Base-by-base conservation (phyloP, 345 rosid genomes). In the Euphorbia pulcherrima region DNA sequence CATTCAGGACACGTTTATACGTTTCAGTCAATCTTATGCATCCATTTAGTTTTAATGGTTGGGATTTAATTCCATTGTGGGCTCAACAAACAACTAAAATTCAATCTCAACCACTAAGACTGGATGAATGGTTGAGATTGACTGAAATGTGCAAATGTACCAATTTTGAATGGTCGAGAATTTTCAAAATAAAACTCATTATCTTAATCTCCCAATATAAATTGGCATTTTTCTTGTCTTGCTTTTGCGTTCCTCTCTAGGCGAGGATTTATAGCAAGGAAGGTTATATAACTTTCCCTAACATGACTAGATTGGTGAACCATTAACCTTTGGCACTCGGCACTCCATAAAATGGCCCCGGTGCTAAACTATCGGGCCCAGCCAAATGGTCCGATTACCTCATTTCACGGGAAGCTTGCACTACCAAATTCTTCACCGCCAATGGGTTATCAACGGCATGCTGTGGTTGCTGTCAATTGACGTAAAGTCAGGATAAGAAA, bases 371-470 rank as follows among this genome's bases (percentile, higher is more conserved):
- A 1, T 64, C 74, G 0, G 62, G 78, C 0, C 21, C 74, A 57
- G 50, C 69, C 30, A 74, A 74, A 29, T 74, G 78, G 78, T 67
- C 78, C 0, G 78, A 74, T n/a, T 74, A 74, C 52, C 78, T 69
- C 39, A 74, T 74, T 6, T 64, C 69, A 41, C 61, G 6, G 21
- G 70, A 74, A 39, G 67, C 62, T 28, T 21, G 53, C 44, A 58
- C 70, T 0, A 74, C 78, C 39, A 74, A 69, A 20, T 74, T 74
- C 74, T 74, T 74, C 17, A 69, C 78, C 0, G 74, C 56, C 6
- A 21, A 33, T 0, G 62, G 23, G 4, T 69, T 74, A 74, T 74
- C 5, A 74, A 74, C 9, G 78, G 78, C 54, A 57, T 64, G 70
- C 57, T 74, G 5, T 74, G 78, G 78, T 29, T 74, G 66, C 78